phyloP scores from a whole-genome alignment of 495 filamentous ascomycete genomes.

The Hypoxylon rickii region DNA sequence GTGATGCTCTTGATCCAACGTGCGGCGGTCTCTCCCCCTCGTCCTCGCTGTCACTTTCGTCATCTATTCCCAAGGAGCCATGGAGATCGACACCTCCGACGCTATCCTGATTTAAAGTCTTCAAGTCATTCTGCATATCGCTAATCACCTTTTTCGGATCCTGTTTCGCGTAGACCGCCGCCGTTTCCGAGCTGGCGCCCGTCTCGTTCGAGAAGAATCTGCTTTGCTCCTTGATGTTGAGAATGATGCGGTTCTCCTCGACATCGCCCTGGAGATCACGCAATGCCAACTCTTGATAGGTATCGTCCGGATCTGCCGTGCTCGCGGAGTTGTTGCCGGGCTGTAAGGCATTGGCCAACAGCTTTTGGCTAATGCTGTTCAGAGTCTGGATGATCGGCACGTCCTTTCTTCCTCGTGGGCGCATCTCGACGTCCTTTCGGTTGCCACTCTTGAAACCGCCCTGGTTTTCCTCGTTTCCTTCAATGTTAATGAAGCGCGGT shows the following conservation, averaged over 20 bases:
- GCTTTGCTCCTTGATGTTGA: slow-evolving; percentile 85
- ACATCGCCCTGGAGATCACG: slow-evolving; percentile 79
- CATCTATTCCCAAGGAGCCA: slow-evolving; percentile 61
- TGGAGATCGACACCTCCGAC: slow-evolving; percentile 61
- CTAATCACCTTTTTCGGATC: slow-evolving; percentile 68
- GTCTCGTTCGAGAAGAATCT: slow-evolving; percentile 74
- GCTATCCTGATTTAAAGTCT: slow-evolving; percentile 51
- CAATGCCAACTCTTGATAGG: slow-evolving; percentile 74
- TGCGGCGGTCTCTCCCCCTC: slow-evolving; percentile 58
- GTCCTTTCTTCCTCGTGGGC: slow-evolving; percentile 56
- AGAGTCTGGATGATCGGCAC: slow-evolving; percentile 75
- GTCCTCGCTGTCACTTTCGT: slow-evolving; percentile 70
- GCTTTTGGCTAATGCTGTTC: slow-evolving; percentile 86
- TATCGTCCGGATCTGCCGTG: slow-evolving; percentile 71
- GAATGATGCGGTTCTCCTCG: slow-evolving; percentile 71
- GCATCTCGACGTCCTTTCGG: slow-evolving; percentile 84
- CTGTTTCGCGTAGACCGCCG: slow-evolving; percentile 63
- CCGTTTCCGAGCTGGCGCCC: slow-evolving; percentile 58
- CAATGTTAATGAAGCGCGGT: slow-evolving; percentile 87
- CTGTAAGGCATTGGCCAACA: slow-evolving; percentile 82
- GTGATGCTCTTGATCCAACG: slow-evolving; percentile 63
- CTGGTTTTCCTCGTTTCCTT: slow-evolving; percentile 91
- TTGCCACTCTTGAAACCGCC: slow-evolving; percentile 71
- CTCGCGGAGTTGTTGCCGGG: slow-evolving; percentile 67
- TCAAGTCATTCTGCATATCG: slow-evolving; percentile 65